Evolutionary conservation across 1,284 basidiomycete genomes (phyloP), one percentile per base, ranked within the genome.

Genomic region (Afroboletus lepidellus): DNA sequence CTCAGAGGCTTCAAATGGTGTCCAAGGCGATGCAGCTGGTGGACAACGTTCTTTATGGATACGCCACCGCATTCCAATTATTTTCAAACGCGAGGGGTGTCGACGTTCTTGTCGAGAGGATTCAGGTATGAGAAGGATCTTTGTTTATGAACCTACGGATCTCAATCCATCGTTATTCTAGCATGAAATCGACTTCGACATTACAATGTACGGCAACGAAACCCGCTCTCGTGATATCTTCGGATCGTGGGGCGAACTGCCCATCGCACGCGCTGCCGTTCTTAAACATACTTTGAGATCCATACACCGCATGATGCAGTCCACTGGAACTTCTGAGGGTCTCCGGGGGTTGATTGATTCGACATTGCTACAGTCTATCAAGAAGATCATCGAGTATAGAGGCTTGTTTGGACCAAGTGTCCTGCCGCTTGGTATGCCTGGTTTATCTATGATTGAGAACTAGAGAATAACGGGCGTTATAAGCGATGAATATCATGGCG

Each of bases 401-500:
- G 77, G 77, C 27, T 77, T 91, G 21, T 98, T 98, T 72, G 97
- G 97, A 3, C 81, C 92, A 1, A 90, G 86, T 60, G 84, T 97
- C 49, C 81, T 96, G 46, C 87, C 92, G 1, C 77, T 93, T 38
- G 87, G 91, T 92, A 69, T 46, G 46, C 48, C 48, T 9, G 33
- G 33, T 45, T 49, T 30, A 7, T 16, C 46, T 38, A 21, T 45
- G 6, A 36, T 49, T 5, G 30, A 37, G 18, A 41, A 3, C 21
- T 20, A 30, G n/a, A 49, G 20, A 48, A 24, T 63, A 53, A 60
- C 42, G 23, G n/a, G 2, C 16, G 6, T 21, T 18, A 48, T 18
- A 64, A 91, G 93, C 93, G 2, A 93, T 98, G 77, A 96, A 96
- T 72, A 92, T 98, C 67, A 94, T 98, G 87, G 87, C 96, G 6